phyloP scores from a whole-genome alignment of 1,284 basidiomycete genomes.

The Bondarzewia mesenterica region DNA sequence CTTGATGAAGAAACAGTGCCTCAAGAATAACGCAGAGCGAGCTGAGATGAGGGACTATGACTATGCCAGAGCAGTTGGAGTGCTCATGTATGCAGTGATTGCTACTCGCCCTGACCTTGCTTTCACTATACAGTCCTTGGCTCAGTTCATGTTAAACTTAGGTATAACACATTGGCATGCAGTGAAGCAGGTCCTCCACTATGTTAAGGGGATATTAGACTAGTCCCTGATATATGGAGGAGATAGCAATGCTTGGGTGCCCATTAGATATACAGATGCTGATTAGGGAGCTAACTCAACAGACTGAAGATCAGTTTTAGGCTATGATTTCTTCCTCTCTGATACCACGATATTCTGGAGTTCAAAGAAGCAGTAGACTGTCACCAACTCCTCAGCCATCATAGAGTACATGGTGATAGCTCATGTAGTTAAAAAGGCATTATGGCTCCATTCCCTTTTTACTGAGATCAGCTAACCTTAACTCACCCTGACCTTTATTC shows the following conservation, averaged over 20 bases:
- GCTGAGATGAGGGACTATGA: no score
- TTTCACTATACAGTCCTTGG: conserved; percentile 27
- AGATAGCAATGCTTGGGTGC: background rate
- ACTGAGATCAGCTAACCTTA: conserved; percentile 7
- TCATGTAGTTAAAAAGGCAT: conserved; percentile 8
- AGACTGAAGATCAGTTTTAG: conserved; percentile 1
- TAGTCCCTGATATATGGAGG: conserved; percentile 4
- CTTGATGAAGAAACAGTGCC: background rate
- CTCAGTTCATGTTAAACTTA: conserved; percentile 21
- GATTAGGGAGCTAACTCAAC: background rate
- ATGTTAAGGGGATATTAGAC: conserved; percentile 30
- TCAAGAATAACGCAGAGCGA: background rate
- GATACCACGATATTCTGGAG: conserved; percentile 20
- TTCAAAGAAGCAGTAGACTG: conserved; percentile 20
- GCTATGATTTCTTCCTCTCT: conserved; percentile 5
- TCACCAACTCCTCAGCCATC: conserved; percentile 21
- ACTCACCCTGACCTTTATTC: background rate
- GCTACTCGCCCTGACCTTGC: conserved; percentile 28
- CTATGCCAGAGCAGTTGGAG: no score
- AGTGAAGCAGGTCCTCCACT: conserved; percentile 29
- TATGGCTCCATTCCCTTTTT: conserved; percentile 15
- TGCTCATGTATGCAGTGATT: background rate
- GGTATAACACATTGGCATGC: conserved; percentile 27
- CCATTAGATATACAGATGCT: background rate
- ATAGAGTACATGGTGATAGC: conserved; percentile 25